Conservation (phyloP, 139 green algal species). For the Dunaliella sp. region DNA sequence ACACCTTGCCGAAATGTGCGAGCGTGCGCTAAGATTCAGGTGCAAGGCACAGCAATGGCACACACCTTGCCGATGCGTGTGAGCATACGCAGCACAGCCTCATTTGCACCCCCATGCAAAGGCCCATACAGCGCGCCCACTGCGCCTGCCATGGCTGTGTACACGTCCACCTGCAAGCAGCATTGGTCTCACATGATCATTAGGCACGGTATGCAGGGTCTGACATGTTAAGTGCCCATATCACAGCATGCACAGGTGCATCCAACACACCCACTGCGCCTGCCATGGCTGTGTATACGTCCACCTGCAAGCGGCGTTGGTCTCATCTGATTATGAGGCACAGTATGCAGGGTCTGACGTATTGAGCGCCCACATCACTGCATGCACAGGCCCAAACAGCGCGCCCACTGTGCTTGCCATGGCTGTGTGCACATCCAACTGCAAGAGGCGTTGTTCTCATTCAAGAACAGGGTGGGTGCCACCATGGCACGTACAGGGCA, state of each 20-base stretch:
- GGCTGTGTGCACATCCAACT: constrained; percentile 96
- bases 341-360: too few species aligned
- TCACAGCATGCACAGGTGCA: constrained; percentile 95
- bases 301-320: too few species aligned
- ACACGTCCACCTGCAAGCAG: constrained; percentile 97
- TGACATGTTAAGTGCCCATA: too few species aligned
- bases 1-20: constrained; percentile 40
- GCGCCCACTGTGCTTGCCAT: constrained; percentile 89
- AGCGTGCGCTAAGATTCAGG: too few species aligned
- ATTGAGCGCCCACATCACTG: too few species aligned
- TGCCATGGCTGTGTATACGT: constrained; percentile 94
- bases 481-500: too few species aligned
- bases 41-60: constrained; percentile 8
- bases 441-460: too few species aligned
- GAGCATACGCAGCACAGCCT: constrained; percentile 94
- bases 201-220: too few species aligned
- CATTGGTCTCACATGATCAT: too few species aligned
- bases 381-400: constrained; percentile 96
- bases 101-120: constrained; percentile 96
- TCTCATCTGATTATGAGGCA: too few species aligned
- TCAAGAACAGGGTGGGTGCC: constrained; percentile 25
- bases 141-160: constrained; percentile 86
- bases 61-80: constrained; percentile 86
- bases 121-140: constrained; percentile 97
- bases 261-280: constrained; percentile 94